A percentile compares a stretch with the other conserved stretches of the same genome.
Evolutionary conservation across 257 asterid species (phyloP).

Genomic region (Ligustrum vulgare): DNA sequence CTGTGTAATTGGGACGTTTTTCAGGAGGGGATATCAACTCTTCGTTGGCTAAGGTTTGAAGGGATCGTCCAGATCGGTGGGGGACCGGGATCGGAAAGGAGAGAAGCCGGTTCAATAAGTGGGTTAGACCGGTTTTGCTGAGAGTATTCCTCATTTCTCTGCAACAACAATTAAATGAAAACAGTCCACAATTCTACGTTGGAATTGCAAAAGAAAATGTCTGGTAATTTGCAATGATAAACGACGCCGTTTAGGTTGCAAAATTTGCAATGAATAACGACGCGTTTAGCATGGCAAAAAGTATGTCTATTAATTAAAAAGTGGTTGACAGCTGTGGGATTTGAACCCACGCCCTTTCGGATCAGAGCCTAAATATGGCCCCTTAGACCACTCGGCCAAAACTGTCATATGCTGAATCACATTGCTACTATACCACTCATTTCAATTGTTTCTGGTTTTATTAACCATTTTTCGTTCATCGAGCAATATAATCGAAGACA

Average conservation of each 20-base stretch:
- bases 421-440: too few species aligned
- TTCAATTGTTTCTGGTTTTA: too few species aligned
- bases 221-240: background rate
- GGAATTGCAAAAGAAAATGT: background rate
- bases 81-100: constrained; percentile 30
- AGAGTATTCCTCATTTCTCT: constrained; percentile 38
- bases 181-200: too few species aligned
- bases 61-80: constrained; percentile 39
- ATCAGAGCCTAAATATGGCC: constrained; percentile 99
- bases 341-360: constrained; percentile 99
- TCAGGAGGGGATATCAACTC: constrained; percentile 58
- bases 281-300: background rate
- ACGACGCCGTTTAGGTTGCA: background rate
- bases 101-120: constrained; percentile 40
- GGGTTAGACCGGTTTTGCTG: constrained; percentile 36
- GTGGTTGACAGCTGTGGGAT: constrained; percentile 89
- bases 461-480: too few species aligned
- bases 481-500: too few species aligned
- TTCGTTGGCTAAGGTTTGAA: constrained; percentile 76
- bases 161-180: background rate
- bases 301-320: background rate
- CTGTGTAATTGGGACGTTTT: constrained; percentile 59
- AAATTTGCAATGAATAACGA: background rate
- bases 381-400: constrained; percentile 99
- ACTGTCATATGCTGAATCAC: too few species aligned